Percentiles rank a stretch among this genome's conserved stretches.
Conservation (phyloP, 805 yeast genomes). For the Ogataea ramenticola region DNA sequence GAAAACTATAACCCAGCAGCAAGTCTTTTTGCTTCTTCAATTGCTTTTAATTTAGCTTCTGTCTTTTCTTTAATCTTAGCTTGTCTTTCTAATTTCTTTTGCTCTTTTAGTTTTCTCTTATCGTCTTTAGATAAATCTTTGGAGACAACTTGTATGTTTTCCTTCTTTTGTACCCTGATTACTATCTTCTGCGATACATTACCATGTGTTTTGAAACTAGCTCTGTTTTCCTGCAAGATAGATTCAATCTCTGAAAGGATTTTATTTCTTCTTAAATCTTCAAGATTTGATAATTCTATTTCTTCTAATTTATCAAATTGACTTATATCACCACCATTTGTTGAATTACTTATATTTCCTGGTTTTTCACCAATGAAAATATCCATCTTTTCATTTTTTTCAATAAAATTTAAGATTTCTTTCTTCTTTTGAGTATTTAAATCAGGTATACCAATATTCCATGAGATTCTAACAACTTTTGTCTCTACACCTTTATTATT, state of each 20-base stretch:
- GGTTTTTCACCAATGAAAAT: slow-evolving; percentile 33
- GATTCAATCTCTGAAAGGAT: slow-evolving; percentile 21
- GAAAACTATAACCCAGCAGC: not conserved
- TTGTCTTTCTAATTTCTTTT: slow-evolving; percentile 27
- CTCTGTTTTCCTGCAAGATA: slow-evolving; percentile 11
- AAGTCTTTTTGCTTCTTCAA: not conserved
- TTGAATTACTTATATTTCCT: slow-evolving; percentile 6
- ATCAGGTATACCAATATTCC: slow-evolving; percentile 52
- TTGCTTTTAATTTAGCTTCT: slow-evolving; percentile 4
- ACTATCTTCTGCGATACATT: slow-evolving; percentile 11
- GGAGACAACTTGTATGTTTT: slow-evolving; percentile 2
- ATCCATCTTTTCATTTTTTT: slow-evolving; percentile 35
- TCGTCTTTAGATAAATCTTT: slow-evolving; percentile 13
- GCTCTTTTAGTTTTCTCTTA: slow-evolving; percentile 23
- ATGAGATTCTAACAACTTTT: slow-evolving; percentile 44
- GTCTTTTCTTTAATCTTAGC: slow-evolving; percentile 20
- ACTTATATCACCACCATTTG: too few relatives aligned
- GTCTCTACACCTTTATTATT: slow-evolving; percentile 13
- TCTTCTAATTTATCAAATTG: too few relatives aligned
- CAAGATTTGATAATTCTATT: slow-evolving; percentile 10
- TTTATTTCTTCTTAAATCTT: slow-evolving; percentile 25
- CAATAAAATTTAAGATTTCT: slow-evolving; percentile 39
- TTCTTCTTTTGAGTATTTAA: slow-evolving; percentile 43
- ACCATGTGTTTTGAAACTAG: slow-evolving; percentile 23
- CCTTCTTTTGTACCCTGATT: slow-evolving; percentile 8